phyloP scores from a whole-genome alignment of 345 rosid species.

The Cardamine chenopodiifolia region DNA sequence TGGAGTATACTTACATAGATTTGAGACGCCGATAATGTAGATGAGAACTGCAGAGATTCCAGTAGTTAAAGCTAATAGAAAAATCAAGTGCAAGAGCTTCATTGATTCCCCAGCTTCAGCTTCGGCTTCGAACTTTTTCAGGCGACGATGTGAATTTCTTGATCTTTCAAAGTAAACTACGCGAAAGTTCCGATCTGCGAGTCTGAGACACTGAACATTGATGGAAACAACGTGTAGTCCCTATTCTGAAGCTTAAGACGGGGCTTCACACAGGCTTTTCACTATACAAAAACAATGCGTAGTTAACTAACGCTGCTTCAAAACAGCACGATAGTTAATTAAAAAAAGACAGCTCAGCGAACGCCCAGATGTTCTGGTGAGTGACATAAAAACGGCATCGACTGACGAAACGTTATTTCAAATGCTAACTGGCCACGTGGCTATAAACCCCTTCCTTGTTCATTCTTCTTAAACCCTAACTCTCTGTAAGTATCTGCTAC shows the following conservation, averaged over 20 bases:
- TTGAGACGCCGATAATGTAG: constrained; percentile 76
- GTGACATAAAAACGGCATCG: too few relatives aligned
- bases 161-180: constrained; percentile 20
- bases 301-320: background rate
- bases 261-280: background rate
- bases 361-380: too few relatives aligned
- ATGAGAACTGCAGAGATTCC: constrained; percentile 76
- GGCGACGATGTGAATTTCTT: constrained; percentile 17
- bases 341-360: too few relatives aligned
- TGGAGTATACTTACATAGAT: constrained; percentile 51
- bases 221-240: constrained; percentile 17
- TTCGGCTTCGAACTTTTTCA: constrained; percentile 11
- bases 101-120: constrained; percentile 41
- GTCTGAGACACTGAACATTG: background rate
- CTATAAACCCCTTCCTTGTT: constrained; percentile 8
- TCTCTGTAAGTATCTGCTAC: background rate
- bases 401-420: background rate
- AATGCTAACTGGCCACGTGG: constrained; percentile 15
- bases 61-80: constrained; percentile 63
- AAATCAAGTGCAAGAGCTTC: constrained; percentile 68
- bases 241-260: background rate
- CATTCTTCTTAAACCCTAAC: constrained; percentile 45
- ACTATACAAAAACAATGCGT: constrained; percentile 12
- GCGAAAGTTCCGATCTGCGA: constrained; percentile 9
- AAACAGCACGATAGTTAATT: background rate